Percentiles rank a stretch among this genome's conserved stretches.
These are phyloP conservation scores for Thymus mandschuricus DNA, from an alignment of 257 asterid species.

Conservation along the genomic window DNA sequence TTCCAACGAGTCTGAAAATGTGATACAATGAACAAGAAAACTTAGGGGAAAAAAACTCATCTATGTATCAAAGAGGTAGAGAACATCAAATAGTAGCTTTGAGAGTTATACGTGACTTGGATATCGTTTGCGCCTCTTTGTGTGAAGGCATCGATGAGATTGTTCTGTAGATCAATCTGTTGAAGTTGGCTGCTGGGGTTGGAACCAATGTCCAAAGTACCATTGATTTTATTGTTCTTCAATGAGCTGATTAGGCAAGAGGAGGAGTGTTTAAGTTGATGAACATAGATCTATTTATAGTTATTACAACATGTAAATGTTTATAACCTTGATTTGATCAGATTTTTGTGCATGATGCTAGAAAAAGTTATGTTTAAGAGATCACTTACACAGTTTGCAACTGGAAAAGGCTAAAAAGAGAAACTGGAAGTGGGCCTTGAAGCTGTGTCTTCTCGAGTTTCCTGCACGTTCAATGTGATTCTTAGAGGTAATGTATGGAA, in stretches of 20 bases:
- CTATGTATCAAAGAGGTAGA: background rate
- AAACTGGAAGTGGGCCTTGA: conserved; percentile 56
- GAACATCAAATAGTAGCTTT: background rate
- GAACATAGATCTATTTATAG: background rate
- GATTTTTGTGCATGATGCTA: background rate
- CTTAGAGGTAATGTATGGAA: background rate
- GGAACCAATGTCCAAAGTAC: conserved; percentile 49
- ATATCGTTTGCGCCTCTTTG: conserved; percentile 34
- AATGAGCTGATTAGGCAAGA: conserved; percentile 44
- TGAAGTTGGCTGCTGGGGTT: conserved; percentile 46
- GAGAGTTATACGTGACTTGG: conserved; percentile 50
- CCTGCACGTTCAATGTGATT: conserved; percentile 41
- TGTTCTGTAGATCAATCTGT: conserved; percentile 51
- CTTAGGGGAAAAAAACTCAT: too few relatives aligned
- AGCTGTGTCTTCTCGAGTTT: conserved; percentile 61
- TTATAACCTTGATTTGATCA: too few relatives aligned
- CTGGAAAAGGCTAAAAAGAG: conserved; percentile 59
- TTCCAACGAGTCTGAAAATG: conserved; percentile 54
- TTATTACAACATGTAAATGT: too few relatives aligned
- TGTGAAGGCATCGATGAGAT: conserved; percentile 44
- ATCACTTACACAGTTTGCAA: conserved; percentile 75
- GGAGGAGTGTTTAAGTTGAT: background rate
- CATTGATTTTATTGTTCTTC: conserved; percentile 60
- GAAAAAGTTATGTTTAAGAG: background rate
- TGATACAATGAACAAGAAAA: background rate